Percentiles rank a stretch among this genome's conserved stretches.
Conservation (phyloP, 805 yeast species). For the Hanseniaspora taiwanica region DNA sequence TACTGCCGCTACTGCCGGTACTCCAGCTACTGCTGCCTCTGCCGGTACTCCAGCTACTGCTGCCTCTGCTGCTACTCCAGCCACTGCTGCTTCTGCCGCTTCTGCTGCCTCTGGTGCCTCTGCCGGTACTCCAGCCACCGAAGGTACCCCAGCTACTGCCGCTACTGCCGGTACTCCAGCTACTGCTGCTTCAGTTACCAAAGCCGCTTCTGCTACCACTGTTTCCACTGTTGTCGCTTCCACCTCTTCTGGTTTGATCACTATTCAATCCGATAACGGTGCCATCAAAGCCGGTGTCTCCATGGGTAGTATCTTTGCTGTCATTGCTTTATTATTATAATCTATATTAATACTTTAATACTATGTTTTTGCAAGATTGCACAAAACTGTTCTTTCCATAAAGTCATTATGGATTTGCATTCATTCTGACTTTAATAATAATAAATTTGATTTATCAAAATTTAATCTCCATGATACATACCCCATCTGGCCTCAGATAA, state of each 20-base stretch:
- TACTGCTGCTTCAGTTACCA: conserved; percentile 1
- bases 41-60: neutral
- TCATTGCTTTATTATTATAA: conserved; percentile 1
- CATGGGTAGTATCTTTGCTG: conserved; percentile 2
- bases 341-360: too few relatives aligned
- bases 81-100: neutral
- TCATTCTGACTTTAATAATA: too few relatives aligned
- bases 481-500: too few relatives aligned
- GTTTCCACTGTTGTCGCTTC: conserved; percentile 1
- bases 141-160: neutral
- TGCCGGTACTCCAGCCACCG: neutral
- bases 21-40: neutral
- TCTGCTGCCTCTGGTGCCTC: neutral
- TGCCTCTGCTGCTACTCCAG: neutral
- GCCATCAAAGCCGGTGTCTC: conserved; percentile 4
- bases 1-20: neutral
- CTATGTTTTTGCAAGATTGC: too few relatives aligned
- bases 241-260: neutral
- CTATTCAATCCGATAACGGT: conserved; percentile 4
- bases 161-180: neutral
- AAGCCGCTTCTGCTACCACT: conserved; percentile 2
- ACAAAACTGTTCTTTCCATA: too few relatives aligned
- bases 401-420: too few relatives aligned
- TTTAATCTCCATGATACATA: too few relatives aligned
- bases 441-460: too few relatives aligned